These are phyloP conservation scores for Nakaseomyces nivariensis DNA, from an alignment of 1,139 yeast genomes.

Conservation along the genomic window DNA sequence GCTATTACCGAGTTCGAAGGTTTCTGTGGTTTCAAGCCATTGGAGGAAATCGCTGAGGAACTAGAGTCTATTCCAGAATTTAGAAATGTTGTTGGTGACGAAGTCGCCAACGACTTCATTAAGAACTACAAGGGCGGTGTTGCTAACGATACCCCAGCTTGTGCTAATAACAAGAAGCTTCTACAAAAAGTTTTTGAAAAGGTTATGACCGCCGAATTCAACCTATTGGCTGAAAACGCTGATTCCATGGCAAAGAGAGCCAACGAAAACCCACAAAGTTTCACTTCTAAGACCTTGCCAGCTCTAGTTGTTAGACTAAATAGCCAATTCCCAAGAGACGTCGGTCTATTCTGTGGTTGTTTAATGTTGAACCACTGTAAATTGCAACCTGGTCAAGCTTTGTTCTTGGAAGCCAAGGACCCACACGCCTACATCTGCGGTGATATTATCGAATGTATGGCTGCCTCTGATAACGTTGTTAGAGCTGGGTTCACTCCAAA, in stretches of 20 bases:
- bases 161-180: slow-evolving; percentile 42
- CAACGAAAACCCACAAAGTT: slow-evolving; percentile 38
- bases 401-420: slow-evolving; percentile 92
- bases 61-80: slow-evolving; percentile 70
- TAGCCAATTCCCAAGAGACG: slow-evolving; percentile 83
- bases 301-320: slow-evolving; percentile 66
- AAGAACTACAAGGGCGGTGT: slow-evolving; percentile 37
- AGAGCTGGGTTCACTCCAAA: slow-evolving; percentile 98
- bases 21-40: slow-evolving; percentile 94
- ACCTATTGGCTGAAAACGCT: slow-evolving; percentile 45
- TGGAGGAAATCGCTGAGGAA: slow-evolving; percentile 60
- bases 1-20: slow-evolving; percentile 95
- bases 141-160: slow-evolving; percentile 33
- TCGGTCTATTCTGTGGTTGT: slow-evolving; percentile 94
- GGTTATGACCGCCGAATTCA: slow-evolving; percentile 70
- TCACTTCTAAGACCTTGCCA: slow-evolving; percentile 43
- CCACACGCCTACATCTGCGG: slow-evolving; percentile 97
- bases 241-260: slow-evolving; percentile 55
- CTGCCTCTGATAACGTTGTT: slow-evolving; percentile 95
- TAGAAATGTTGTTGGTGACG: slow-evolving; percentile 55
- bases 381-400: slow-evolving; percentile 87
- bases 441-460: slow-evolving; percentile 98
- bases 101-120: slow-evolving; percentile 44
- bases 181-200: slow-evolving; percentile 67
- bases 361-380: slow-evolving; percentile 79